Evolutionary conservation across 2,329 filamentous ascomycete species (phyloP), one percentile per base, ranked within the genome.

Genomic region (Monosporascus sp.): DNA sequence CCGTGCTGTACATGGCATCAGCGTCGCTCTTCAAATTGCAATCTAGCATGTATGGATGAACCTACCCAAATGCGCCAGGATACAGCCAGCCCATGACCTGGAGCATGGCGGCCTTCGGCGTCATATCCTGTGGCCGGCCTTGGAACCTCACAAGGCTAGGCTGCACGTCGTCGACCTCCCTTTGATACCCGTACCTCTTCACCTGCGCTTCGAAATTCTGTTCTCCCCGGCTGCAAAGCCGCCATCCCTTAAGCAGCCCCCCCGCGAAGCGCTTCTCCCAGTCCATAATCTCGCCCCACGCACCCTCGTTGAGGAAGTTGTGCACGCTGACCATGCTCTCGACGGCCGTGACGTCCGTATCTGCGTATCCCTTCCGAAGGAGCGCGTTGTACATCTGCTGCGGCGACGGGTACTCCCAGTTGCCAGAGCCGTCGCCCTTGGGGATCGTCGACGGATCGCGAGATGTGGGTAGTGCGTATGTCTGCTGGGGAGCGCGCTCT

Each of bases 321-420:
- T 99, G 94, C 11, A 97, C 91, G 0, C 91, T 88, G 6, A 99
- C 94, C 94, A 99, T 99, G 66, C 87, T 86, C 72, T 97, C 92
- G 16, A 99, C 92, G 3, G 92, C 91, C 20, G 93, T 94, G 52
- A 91, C 83, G 52, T 96, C 92, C 0, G 94, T 97, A 69, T 97
- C 92, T 1, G 88, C 91, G 72, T 97, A 94, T 54, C 94, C 94
- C 73, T 99, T 99, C 59, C 94, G 87, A 57, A 97, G 76, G 74
- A 99, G 87, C 7, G 94, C 94, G 67, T 99, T 97, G 79, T 97
- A 99, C 94, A 99, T 99, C 73, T 99, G 94, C 75, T 99, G 94
- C 0, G 94, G 93, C 0, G 91, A 97, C 0, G 94, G 94, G 68
- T 99, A 99, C 72, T 97, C 94, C 94, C 94, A 99, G 65, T 89